Evolutionary conservation across 2,329 filamentous ascomycete genomes (phyloP).

Genomic region (Tolypocladium paradoxum): DNA sequence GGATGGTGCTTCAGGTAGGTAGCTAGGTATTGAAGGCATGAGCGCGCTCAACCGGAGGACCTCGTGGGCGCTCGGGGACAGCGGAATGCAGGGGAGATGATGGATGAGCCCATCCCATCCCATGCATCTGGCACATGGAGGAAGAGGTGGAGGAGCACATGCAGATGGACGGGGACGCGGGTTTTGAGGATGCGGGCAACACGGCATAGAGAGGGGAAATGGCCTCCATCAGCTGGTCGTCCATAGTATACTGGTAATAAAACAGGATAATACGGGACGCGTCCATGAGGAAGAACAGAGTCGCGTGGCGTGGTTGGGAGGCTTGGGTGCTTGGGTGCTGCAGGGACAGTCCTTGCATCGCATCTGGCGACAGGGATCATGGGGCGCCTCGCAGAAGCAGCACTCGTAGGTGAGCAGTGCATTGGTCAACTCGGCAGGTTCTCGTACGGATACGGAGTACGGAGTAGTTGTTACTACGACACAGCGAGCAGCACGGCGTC

Average conservation of each 20-base stretch:
- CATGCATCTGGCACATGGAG: neutral
- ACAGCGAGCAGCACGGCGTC: too few relatives aligned
- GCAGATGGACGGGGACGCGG: neutral
- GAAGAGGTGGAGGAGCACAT: neutral
- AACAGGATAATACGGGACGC: neutral
- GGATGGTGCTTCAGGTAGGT: neutral
- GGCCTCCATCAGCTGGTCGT: too few relatives aligned
- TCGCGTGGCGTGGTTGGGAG: neutral
- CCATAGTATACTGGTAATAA: too few relatives aligned
- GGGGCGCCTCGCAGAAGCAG: too few relatives aligned
- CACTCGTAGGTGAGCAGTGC: too few relatives aligned
- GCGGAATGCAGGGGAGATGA: neutral
- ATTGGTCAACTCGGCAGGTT: too few relatives aligned
- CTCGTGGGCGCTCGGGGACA: neutral
- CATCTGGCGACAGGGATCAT: neutral
- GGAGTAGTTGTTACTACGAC: too few relatives aligned
- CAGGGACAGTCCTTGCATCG: conserved; percentile 1
- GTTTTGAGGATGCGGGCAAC: neutral
- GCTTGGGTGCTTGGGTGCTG: neutral
- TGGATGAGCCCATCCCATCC: neutral
- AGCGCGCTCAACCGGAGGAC: neutral
- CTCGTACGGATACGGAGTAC: too few relatives aligned
- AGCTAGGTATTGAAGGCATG: too few relatives aligned
- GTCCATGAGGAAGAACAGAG: neutral
- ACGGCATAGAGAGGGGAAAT: neutral